Percentiles rank a stretch among this genome's conserved stretches.
Conservation (phyloP, 1,139 yeast species). For the Debaryomyces fabryi region DNA sequence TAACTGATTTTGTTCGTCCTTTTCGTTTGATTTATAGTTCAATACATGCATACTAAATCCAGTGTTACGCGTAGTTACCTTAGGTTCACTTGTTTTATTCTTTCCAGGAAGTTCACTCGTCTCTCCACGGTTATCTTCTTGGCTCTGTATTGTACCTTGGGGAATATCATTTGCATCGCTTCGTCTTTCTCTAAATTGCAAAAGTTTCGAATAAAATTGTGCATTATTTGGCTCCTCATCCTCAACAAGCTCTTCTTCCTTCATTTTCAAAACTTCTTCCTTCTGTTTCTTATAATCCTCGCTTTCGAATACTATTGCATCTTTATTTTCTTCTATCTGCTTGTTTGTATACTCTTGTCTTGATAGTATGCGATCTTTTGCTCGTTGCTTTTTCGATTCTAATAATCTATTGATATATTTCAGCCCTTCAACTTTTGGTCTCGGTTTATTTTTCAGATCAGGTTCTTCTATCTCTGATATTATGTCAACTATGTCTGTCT, state of each 20-base stretch:
- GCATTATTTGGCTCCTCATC: conserved; percentile 7
- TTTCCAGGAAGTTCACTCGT: background rate
- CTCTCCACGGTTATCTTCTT: background rate
- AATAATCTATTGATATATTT: conserved; percentile 13
- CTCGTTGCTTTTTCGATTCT: conserved; percentile 13
- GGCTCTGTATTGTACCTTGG: background rate
- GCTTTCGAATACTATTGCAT: conserved; percentile 17
- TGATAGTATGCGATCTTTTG: conserved; percentile 13
- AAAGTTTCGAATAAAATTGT: conserved; percentile 10
- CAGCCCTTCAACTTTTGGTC: conserved; percentile 4
- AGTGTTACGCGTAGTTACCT: background rate
- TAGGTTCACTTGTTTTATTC: background rate
- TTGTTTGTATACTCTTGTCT: conserved; percentile 10
- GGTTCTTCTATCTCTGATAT: background rate
- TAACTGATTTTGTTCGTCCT: conserved; percentile 6
- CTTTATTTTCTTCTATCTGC: conserved; percentile 9
- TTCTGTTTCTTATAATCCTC: conserved; percentile 14
- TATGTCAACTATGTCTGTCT: conserved; percentile 4
- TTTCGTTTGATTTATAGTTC: conserved; percentile 1
- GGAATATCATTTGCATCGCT: background rate
- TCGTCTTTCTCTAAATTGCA: conserved; percentile 1
- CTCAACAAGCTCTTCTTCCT: conserved; percentile 9
- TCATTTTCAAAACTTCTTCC: conserved; percentile 1
- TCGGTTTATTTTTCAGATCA: background rate
- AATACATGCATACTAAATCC: conserved; percentile 7